Evolutionary conservation across 2,329 filamentous ascomycete genomes (phyloP).

Genomic region (Penicillium sp.): DNA sequence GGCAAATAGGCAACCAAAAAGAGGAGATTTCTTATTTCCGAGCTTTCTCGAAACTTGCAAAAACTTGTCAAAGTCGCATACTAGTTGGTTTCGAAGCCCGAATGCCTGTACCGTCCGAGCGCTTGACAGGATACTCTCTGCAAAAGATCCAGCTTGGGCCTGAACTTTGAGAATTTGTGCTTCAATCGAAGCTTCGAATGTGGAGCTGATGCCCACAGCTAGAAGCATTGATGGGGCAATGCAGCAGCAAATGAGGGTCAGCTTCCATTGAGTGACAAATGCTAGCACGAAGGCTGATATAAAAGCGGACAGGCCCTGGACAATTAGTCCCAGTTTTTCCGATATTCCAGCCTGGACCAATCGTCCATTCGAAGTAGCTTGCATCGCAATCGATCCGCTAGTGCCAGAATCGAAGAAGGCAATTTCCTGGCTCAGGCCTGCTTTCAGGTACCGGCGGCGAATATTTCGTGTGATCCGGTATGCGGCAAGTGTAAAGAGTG

Average conservation of each 20-base stretch:
- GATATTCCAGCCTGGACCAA: constrained; percentile 23
- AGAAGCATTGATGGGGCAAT: constrained; percentile 21
- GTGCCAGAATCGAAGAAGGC: constrained; percentile 31
- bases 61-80: constrained; percentile 21
- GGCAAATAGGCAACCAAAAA: constrained; percentile 23
- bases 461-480: constrained; percentile 17
- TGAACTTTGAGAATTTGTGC: constrained; percentile 23
- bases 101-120: constrained; percentile 28
- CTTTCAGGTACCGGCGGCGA: constrained; percentile 15
- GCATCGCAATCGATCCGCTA: constrained; percentile 31
- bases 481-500: constrained; percentile 14
- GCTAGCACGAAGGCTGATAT: constrained; percentile 25
- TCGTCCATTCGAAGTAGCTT: constrained; percentile 32
- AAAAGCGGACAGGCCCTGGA: constrained; percentile 24
- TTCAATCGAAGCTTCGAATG: constrained; percentile 22
- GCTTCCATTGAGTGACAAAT: constrained; percentile 27
- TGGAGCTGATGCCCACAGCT: constrained; percentile 8
- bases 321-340: constrained; percentile 25
- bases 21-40: constrained; percentile 18
- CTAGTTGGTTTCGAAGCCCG: constrained; percentile 16
- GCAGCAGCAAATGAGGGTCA: constrained; percentile 24
- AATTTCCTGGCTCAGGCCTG: constrained; percentile 34
- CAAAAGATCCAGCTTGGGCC: constrained; percentile 22
- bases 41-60: constrained; percentile 15
- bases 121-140: constrained; percentile 20